Percentiles rank a stretch among this genome's conserved stretches.
Conservation (phyloP, 306 rosid genomes). For the Luffa aegyptiaca region DNA sequence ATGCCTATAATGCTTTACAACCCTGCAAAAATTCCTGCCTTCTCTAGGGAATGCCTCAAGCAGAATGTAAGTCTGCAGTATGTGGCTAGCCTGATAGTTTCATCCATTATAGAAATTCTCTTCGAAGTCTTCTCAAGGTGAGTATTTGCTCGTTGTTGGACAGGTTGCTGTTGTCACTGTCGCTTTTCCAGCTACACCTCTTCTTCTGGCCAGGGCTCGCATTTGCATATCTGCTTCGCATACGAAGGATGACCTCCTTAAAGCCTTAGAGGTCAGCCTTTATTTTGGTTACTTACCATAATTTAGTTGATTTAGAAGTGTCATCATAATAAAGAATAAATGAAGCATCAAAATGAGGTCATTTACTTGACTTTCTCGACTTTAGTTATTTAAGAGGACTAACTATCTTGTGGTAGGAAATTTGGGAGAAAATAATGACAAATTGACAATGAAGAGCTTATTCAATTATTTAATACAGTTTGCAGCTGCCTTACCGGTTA, state of each 20-base stretch:
- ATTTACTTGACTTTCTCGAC: not conserved
- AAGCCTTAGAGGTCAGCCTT: constrained; percentile 60
- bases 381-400: not conserved
- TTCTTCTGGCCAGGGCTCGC: constrained; percentile 80
- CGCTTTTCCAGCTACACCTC: constrained; percentile 92
- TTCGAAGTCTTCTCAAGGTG: not conserved
- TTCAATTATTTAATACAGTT: not conserved
- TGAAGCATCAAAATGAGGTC: not conserved
- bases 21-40: constrained; percentile 89
- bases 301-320: not conserved
- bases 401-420: not conserved
- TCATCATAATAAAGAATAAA: not conserved
- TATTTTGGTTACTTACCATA: not conserved
- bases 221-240: constrained; percentile 93
- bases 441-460: not conserved
- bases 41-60: constrained; percentile 86
- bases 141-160: constrained; percentile 8
- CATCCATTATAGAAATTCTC: not conserved
- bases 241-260: constrained; percentile 68
- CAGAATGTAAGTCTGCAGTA: constrained; percentile 50
- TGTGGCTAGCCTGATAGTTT: not conserved
- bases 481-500: not conserved
- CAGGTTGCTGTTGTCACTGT: constrained; percentile 89
- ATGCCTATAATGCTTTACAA: constrained; percentile 96
- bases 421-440: not conserved